phyloP scores from a whole-genome alignment of 2,329 filamentous ascomycete genomes.

The Fusarium camptoceras region DNA sequence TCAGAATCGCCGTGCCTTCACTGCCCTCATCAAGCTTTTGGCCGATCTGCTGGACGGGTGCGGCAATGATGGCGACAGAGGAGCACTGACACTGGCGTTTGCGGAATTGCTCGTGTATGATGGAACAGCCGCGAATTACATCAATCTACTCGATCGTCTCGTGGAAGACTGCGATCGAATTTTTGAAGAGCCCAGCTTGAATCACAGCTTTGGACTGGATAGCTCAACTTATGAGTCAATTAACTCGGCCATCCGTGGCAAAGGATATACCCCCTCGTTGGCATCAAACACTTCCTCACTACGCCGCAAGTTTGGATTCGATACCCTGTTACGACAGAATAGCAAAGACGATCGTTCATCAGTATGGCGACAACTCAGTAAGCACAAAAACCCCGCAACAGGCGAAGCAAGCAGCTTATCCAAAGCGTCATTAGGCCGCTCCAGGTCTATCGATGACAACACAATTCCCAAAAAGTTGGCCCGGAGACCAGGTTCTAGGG shows the following conservation, averaged over 20 bases:
- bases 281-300: conserved; percentile 90
- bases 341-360: conserved; percentile 82
- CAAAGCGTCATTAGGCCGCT: conserved; percentile 74
- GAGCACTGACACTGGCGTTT: conserved; percentile 88
- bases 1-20: conserved; percentile 81
- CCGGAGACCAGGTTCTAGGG: conserved; percentile 66
- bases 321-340: conserved; percentile 79
- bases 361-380: conserved; percentile 89
- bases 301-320: conserved; percentile 84
- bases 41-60: conserved; percentile 90
- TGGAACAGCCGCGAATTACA: conserved; percentile 82
- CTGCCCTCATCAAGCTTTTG: conserved; percentile 84
- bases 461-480: conserved; percentile 57
- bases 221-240: conserved; percentile 67
- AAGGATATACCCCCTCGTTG: conserved; percentile 77
- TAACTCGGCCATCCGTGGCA: conserved; percentile 66
- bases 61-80: conserved; percentile 89
- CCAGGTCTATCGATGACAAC: conserved; percentile 80
- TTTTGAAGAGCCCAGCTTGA: conserved; percentile 73
- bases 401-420: conserved; percentile 74
- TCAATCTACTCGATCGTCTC: conserved; percentile 87
- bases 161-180: conserved; percentile 90
- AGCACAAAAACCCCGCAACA: conserved; percentile 72
- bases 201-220: conserved; percentile 55
- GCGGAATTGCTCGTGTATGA: conserved; percentile 85